Conservation (phyloP, 768 basidiomycete species). For the Naganishia friedmannii region DNA sequence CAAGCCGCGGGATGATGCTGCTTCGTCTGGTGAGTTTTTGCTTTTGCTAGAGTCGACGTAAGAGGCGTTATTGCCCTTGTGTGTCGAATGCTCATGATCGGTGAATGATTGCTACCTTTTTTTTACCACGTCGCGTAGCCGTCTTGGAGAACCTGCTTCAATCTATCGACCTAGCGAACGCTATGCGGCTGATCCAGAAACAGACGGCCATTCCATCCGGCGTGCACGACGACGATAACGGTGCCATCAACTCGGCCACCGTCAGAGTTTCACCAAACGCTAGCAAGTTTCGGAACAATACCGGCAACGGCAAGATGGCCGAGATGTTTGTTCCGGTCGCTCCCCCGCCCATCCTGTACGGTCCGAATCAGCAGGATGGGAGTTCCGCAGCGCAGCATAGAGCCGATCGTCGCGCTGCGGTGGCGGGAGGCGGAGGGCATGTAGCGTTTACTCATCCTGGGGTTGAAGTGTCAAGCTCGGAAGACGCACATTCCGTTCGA, state of each 20-base stretch:
- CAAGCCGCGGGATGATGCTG: not conserved
- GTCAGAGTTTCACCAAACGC: not conserved
- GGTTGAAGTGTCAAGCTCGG: not conserved
- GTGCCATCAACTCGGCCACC: not conserved
- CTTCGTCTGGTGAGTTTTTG: slow-evolving; percentile 4
- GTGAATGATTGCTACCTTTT: too few species aligned
- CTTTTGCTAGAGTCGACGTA: too few species aligned
- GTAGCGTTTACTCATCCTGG: not conserved
- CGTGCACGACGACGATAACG: not conserved
- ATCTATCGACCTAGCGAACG: slow-evolving; percentile 6
- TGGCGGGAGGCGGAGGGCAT: not conserved
- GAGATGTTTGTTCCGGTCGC: slow-evolving; percentile 13
- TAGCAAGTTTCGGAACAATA: not conserved
- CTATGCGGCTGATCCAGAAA: slow-evolving; percentile 15
- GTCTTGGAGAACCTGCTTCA: slow-evolving; percentile 6
- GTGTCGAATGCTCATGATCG: too few species aligned
- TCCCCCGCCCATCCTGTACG: not conserved
- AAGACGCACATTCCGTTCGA: not conserved
- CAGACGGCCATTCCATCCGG: slow-evolving; percentile 1
- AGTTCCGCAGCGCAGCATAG: not conserved
- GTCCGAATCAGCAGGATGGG: not conserved
- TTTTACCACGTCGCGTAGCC: not conserved
- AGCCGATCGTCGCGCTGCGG: not conserved
- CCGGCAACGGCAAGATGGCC: not conserved
- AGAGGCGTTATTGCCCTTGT: too few species aligned